Evolutionary conservation across 192 early-diverging fungal genomes (phyloP), one percentile per base, ranked within the genome.

Genomic region (Coemansia aciculifera): DNA sequence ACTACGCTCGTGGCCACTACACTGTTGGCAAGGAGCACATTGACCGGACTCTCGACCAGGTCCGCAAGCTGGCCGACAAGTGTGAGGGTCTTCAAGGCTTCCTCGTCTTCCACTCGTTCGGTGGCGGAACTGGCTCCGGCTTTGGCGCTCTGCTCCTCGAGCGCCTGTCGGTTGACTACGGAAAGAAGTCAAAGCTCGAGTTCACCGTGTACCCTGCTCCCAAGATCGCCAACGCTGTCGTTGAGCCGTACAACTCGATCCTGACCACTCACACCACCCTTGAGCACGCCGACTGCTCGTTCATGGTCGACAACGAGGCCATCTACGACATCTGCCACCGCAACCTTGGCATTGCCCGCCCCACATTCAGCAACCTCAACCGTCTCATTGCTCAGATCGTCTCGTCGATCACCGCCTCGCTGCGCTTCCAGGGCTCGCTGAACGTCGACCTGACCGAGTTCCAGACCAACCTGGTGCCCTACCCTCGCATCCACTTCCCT

Each of bases 141-240:
- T 99, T 99, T 78, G 97, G 97, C 75, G 94, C 97, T 31, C 87
- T 99, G 72, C 89, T 99, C 42, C 85, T 99, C 42, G 98, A 99
- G 86, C 96, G 98, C 79, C 88, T 99, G 54, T 98, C 96, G 17
- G 96, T 97, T 63, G 98, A 99, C 88, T 99, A 99, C 85, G 96
- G 98, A 83, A 99, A 99, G 85, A 99, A 99, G 91, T 97, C 95
- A 82, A 99, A 99, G 91, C 91, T 99, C 74, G 96, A 98, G 88
- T 99, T 98, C 87, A 96, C 95, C 5, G 95, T 99, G 39, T 99
- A 99, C 89, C 97, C 97, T 13, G 96, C 97, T 42, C 97, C 97
- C 61, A 95, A 94, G 83, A 92, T 99, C 57, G 92, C 96, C 71
- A 99, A 95, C 67, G 91, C 95, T 6, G 94, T 98, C 62, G 95